Percentiles rank a stretch among this genome's conserved stretches.
Conservation (phyloP, 768 basidiomycete species). For the Podaxis carcinomalis region DNA sequence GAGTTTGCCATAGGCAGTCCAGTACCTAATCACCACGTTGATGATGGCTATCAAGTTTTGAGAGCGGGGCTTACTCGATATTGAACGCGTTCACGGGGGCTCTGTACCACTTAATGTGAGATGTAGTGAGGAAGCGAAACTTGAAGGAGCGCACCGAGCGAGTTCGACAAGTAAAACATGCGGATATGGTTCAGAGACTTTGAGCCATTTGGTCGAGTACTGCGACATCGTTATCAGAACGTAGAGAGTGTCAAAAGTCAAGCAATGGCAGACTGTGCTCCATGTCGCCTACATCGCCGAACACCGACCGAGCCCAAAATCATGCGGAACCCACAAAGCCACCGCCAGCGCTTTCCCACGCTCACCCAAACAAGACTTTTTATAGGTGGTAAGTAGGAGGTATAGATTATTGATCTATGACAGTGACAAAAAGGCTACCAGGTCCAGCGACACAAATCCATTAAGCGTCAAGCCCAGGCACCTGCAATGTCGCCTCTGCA, state of each 20-base stretch:
- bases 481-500: constrained; percentile 13
- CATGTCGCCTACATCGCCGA: no score
- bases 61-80: constrained; percentile 23
- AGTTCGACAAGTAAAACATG: constrained; percentile 45
- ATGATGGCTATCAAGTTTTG: no score
- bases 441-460: no score
- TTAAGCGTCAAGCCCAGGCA: constrained; percentile 12
- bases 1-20: constrained; percentile 60
- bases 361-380: no score
- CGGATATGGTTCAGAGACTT: constrained; percentile 41
- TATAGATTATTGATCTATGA: no score
- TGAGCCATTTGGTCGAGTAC: constrained; percentile 40
- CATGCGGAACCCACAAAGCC: not conserved
- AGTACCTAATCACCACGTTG: constrained; percentile 27
- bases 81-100: constrained; percentile 67
- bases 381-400: no score
- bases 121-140: no score
- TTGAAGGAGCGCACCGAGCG: constrained; percentile 3
- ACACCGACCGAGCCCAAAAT: no score
- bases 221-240: constrained; percentile 17
- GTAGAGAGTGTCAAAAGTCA: not conserved
- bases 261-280: no score
- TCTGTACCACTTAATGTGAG: constrained; percentile 24
- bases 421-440: no score
- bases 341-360: no score